Evolutionary conservation across 2,329 filamentous ascomycete genomes (phyloP), one percentile per base, ranked within the genome.

Genomic region (Exophiala sp.): DNA sequence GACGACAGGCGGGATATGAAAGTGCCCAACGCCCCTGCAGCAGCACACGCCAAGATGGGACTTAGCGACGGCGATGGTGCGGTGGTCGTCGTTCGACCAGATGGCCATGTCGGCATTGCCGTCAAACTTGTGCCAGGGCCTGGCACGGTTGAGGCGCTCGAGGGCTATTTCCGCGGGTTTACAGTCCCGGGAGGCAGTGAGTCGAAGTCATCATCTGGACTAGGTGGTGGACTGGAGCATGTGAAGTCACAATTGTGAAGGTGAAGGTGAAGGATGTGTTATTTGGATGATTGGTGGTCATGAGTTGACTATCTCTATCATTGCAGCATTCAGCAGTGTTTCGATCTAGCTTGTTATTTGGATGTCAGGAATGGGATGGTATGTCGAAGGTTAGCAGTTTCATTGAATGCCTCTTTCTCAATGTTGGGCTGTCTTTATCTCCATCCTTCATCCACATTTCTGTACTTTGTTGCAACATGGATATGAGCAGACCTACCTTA

Each of bases 41-140:
- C 86, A 2, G 88, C 88, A 3, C 90, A 96, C 67, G 82, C 83
- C 35, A 95, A 95, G 76, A 85, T 95, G 76, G 90, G 90, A 0
- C 66, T 95, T 21, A 54, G 52, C 10, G 49, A 49, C 2, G 53
- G 50, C 1, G 58, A 57, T 54, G 88, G 88, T 9, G 88, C 85
- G 49, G 79, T 95, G 1, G 83, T 94, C 1, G 85, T 95, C 8
- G 86, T 94, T 6, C 73, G 89, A 38, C 89, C 90, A 0, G 89
- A 95, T 66, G 88, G 88, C 6, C 93, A 95, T 66, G 84, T 95
- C 22, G 87, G 85, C 18, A 77, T 87, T 54, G 85, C 89, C 2
- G 79, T 86, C 9, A 76, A 76, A 60, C 71, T 96, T 18, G 82
- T 79, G 1, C 84, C 91, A 66, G 90, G 89, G 0, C 80, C 70